phyloP scores from a whole-genome alignment of 2,329 filamentous ascomycete species.

The Fusarium sp. region DNA sequence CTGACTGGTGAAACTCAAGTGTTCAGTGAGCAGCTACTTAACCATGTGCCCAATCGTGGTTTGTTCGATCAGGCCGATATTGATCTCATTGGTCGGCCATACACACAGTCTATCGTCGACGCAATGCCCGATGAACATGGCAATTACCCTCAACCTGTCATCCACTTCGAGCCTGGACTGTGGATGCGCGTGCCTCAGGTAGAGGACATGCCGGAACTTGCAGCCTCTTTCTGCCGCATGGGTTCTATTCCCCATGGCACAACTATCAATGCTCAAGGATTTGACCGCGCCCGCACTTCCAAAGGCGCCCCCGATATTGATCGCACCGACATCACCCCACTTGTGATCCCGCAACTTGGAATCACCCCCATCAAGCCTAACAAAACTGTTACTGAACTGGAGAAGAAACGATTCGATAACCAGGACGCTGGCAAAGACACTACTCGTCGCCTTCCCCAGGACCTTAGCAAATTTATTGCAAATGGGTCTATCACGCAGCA shows the following conservation, averaged over 20 bases:
- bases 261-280: neutral
- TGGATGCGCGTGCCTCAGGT: neutral
- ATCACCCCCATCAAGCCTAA: neutral
- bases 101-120: neutral
- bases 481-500: neutral
- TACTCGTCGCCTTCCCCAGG: neutral
- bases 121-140: neutral
- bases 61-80: neutral
- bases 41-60: neutral
- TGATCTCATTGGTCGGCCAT: neutral
- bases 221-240: neutral
- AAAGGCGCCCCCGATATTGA: neutral
- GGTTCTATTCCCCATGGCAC: neutral
- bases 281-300: neutral
- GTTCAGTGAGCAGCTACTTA: neutral
- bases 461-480: rapidly evolving
- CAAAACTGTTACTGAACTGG: neutral
- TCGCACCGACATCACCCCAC: neutral
- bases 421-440: neutral
- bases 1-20: neutral
- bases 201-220: neutral
- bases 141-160: neutral
- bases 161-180: neutral
- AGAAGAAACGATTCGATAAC: neutral
- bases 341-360: neutral